Evolutionary conservation across 305 asterid species (phyloP).

Genomic region (Rubia tinctorum): DNA sequence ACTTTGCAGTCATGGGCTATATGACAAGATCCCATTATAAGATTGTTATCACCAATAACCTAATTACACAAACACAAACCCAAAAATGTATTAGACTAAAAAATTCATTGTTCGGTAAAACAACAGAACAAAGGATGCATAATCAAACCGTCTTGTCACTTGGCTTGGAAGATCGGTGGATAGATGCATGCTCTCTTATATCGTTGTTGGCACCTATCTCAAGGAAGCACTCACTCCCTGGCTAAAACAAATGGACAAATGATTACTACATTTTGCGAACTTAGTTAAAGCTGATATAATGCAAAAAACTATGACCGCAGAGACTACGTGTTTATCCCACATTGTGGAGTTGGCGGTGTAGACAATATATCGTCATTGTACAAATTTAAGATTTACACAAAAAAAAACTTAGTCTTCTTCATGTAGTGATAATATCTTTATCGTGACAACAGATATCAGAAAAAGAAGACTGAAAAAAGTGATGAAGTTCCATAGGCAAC

Average conservation of each 20-base stretch:
- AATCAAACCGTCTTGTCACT: constrained; percentile 66
- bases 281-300: not conserved
- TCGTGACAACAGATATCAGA: not conserved
- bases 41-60: constrained; percentile 85
- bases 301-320: not conserved
- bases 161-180: constrained; percentile 89
- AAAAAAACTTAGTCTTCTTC: not conserved
- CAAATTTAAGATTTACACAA: no score
- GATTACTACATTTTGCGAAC: not conserved
- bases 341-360: not conserved
- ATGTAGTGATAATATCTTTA: not conserved
- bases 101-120: constrained; percentile 10
- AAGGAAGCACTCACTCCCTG: constrained; percentile 85
- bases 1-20: constrained; percentile 96
- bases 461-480: not conserved
- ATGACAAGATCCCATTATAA: constrained; percentile 94
- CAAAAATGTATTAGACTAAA: constrained; percentile 1
- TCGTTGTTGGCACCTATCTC: constrained; percentile 93
- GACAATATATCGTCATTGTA: not conserved
- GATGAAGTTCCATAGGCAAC: not conserved
- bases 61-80: constrained; percentile 27
- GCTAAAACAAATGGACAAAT: constrained; percentile 40
- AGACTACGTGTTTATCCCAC: not conserved
- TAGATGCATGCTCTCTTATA: constrained; percentile 74
- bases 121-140: not conserved